Base-by-base conservation (phyloP, 1,284 basidiomycete genomes). In the Ceratobasidium sp. region DNA sequence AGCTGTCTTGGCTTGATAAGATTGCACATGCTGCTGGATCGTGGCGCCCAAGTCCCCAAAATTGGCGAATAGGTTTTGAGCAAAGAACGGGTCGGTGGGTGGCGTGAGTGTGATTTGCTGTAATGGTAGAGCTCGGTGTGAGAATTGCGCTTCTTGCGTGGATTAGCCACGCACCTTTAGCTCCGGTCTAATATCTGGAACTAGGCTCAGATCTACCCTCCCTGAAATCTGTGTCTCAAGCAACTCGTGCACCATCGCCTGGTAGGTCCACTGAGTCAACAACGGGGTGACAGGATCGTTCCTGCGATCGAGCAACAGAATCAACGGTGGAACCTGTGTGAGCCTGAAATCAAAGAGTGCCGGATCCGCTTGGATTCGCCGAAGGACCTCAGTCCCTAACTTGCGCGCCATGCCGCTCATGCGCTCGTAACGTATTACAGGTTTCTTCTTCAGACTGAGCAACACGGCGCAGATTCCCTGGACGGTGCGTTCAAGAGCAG, bases 241-340 rank as follows among this genome's bases (percentile, higher is more conserved):
- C 14, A 98, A 86, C 82, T 99, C 98, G 80, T 99, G 98, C 0
- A 99, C 97, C 97, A 99, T 99, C 0, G 98, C 98, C 82, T 99
- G 97, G 84, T 99, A 99, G 15, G 98, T 99, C 98, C 98, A 99
- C 82, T 98, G 98, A 0, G 95, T 94, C 33, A 99, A 87, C n/a
- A 99, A 84, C 2, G 98, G 98, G 0, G 98, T 99, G 17, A 99
- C 96, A 1, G 98, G 98, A 81, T 99, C 98, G 83, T 98, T 98
- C 77, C 97, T 87, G 73, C 98, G 89, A 84, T 99, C 98, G 74
- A 94, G 86, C 77, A 94, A 92, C 64, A 94, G 86, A 22, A 95
- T 84, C 51, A 94, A 80, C 11, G 93, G 93, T 1, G 92, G 87
- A 9, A 92, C 88, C 83, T 93, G 92, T 2, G 91, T 92, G 65